These are phyloP conservation scores for Cystoderma amianthinum DNA, from an alignment of 768 basidiomycete genomes.

Conservation along the genomic window DNA sequence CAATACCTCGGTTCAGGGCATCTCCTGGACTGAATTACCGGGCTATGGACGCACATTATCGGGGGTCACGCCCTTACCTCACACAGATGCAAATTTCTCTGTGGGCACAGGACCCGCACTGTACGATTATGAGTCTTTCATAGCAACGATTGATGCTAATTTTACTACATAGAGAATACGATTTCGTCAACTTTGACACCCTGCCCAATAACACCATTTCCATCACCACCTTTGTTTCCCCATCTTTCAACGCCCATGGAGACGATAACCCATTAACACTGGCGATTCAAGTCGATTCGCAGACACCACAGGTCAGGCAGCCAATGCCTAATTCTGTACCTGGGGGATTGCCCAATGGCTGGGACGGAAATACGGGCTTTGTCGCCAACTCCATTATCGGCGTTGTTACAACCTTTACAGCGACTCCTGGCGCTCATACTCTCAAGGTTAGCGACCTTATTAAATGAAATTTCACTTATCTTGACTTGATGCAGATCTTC, in stretches of 20 bases:
- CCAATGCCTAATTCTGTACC: slow-evolving; percentile 41
- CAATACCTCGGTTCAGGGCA: slow-evolving; percentile 38
- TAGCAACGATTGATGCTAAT: background rate
- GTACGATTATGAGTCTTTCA: slow-evolving; percentile 21
- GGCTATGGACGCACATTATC: slow-evolving; percentile 55
- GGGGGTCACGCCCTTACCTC: slow-evolving; percentile 55
- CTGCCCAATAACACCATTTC: slow-evolving; percentile 35
- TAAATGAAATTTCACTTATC: background rate
- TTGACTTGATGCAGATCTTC: slow-evolving; percentile 26
- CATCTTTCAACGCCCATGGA: slow-evolving; percentile 47
- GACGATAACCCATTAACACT: slow-evolving; percentile 41
- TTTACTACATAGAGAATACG: slow-evolving; percentile 42
- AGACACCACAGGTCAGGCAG: slow-evolving; percentile 29
- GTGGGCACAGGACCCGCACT: slow-evolving; percentile 57
- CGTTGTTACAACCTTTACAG: slow-evolving; percentile 28
- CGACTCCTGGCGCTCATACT: slow-evolving; percentile 48
- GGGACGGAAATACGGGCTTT: slow-evolving; percentile 43
- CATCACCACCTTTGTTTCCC: slow-evolving; percentile 40
- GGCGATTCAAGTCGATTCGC: slow-evolving; percentile 43
- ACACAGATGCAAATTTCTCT: slow-evolving; percentile 46
- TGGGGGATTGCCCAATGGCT: slow-evolving; percentile 36
- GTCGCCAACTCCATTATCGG: slow-evolving; percentile 45
- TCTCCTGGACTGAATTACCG: slow-evolving; percentile 53
- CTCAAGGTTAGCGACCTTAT: slow-evolving; percentile 33
- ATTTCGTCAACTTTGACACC: slow-evolving; percentile 57